Evolutionary conservation across 2,329 filamentous ascomycete genomes (phyloP).

Genomic region (Onygenales sp.): DNA sequence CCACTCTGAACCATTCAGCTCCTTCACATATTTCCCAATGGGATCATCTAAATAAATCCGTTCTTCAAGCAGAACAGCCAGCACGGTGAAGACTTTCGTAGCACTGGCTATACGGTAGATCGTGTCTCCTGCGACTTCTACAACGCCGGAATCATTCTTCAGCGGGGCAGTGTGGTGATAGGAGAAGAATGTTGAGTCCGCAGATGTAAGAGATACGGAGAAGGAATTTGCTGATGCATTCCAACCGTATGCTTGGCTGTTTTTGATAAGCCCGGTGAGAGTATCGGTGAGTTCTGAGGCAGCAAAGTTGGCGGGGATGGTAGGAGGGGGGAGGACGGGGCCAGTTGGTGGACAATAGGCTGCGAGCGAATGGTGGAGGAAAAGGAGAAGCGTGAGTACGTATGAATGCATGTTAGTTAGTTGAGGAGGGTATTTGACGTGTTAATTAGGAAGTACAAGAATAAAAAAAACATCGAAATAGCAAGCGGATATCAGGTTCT

Average conservation of each 20-base stretch:
- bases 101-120: constrained; percentile 33
- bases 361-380: not conserved
- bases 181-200: constrained; percentile 28
- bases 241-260: not conserved
- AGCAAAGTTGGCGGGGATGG: not conserved
- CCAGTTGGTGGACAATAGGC: not conserved
- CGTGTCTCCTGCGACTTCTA: constrained; percentile 27
- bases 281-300: not conserved
- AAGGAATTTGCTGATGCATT: constrained; percentile 21
- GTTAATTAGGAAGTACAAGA: too few species aligned
- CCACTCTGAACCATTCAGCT: constrained; percentile 17
- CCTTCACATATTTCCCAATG: constrained; percentile 23
- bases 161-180: constrained; percentile 28
- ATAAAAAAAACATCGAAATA: too few species aligned
- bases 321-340: not conserved
- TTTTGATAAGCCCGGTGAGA: not conserved
- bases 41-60: constrained; percentile 19
- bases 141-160: constrained; percentile 26
- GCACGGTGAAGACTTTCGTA: constrained; percentile 8
- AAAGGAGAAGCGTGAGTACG: not conserved
- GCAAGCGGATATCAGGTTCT: too few species aligned
- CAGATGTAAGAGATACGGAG: constrained; percentile 32
- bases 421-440: too few species aligned
- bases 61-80: constrained; percentile 5
- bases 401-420: too few species aligned